phyloP scores from a whole-genome alignment of 1,139 yeast genomes.

The Debaryomycetaceae sp. region DNA sequence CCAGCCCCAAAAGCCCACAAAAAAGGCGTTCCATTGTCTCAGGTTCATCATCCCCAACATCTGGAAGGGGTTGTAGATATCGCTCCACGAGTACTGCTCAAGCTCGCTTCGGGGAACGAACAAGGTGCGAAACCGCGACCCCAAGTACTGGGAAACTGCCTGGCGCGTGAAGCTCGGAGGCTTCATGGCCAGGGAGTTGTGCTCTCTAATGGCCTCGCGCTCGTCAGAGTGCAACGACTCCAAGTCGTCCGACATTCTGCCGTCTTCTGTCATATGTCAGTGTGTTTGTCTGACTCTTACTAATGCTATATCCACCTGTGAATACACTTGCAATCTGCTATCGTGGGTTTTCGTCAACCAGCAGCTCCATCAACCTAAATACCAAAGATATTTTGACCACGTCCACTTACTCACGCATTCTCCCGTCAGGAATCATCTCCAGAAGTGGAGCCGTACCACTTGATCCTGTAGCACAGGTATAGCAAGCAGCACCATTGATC shows the following conservation, averaged over 20 bases:
- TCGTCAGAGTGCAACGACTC: slow-evolving; percentile 1
- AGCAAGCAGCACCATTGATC: no score
- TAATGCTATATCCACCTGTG: no score
- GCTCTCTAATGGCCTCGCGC: slow-evolving; percentile 15
- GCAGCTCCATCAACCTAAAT: no score
- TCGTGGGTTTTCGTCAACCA: no score
- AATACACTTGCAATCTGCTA: no score
- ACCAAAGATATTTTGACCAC: no score
- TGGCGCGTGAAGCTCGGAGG: slow-evolving; percentile 29
- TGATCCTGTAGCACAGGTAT: no score
- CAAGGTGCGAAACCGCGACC: slow-evolving; percentile 29
- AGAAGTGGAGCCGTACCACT: no score
- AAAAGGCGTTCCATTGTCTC: slow-evolving; percentile 20
- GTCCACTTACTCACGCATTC: no score
- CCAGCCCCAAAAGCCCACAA: slow-evolving; percentile 39
- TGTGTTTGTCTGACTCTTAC: no score
- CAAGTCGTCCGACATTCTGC: background rate
- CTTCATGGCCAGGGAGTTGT: slow-evolving; percentile 28
- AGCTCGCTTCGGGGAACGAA: slow-evolving; percentile 30
- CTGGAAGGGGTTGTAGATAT: slow-evolving; percentile 34
- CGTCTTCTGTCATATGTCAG: background rate
- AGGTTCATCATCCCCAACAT: slow-evolving; percentile 9
- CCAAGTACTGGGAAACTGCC: slow-evolving; percentile 23
- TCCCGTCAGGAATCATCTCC: no score
- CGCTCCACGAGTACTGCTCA: slow-evolving; percentile 21